Evolutionary conservation across 2,329 filamentous ascomycete species (phyloP).

Genomic region (Aspergillus tanneri): DNA sequence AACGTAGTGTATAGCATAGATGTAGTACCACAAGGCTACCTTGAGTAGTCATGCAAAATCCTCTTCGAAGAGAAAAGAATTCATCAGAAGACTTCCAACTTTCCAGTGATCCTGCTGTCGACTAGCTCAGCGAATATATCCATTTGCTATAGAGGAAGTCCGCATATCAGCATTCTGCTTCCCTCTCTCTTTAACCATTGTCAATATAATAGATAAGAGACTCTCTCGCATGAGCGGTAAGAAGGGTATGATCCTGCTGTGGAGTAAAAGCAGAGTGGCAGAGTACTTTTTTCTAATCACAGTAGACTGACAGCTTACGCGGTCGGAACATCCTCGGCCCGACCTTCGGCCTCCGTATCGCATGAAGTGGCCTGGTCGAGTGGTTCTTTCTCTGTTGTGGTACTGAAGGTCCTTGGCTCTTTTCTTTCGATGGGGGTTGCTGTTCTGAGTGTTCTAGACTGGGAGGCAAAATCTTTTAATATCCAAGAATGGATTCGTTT

Average conservation of each 20-base stretch:
- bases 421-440: conserved; percentile 27
- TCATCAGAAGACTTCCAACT: no score
- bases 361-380: conserved; percentile 3
- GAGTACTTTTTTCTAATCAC: background rate
- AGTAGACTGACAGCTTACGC: conserved; percentile 17
- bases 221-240: no score
- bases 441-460: conserved; percentile 12
- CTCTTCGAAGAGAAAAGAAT: no score
- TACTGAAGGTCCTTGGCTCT: conserved; percentile 17
- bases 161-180: no score
- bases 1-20: no score
- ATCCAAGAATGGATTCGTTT: conserved; percentile 43
- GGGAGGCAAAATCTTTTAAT: background rate
- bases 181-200: no score
- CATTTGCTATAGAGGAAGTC: no score
- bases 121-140: no score
- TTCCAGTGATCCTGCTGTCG: no score
- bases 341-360: conserved; percentile 28
- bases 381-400: conserved; percentile 2
- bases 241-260: no score
- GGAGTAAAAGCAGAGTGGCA: background rate
- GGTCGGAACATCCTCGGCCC: conserved; percentile 37
- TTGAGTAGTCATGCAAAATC: no score
- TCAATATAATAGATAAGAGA: background rate
- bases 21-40: no score